A percentile compares a stretch with the other conserved stretches of the same genome.
phyloP scores from a whole-genome alignment of 306 rosid genomes.

The Senna tora region DNA sequence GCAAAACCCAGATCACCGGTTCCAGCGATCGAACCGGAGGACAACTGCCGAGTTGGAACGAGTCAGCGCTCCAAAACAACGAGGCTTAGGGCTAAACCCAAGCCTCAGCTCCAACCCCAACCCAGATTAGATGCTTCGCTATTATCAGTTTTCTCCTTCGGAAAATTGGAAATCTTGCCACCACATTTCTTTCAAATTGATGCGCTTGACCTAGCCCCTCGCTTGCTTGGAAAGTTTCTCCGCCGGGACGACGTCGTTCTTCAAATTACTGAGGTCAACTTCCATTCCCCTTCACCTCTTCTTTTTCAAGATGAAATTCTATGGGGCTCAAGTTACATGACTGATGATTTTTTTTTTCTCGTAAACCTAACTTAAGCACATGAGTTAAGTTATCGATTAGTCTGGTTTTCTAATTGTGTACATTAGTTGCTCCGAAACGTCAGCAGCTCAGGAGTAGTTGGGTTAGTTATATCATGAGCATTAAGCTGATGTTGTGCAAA shows the following conservation, averaged over 20 bases:
- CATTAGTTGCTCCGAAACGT: conserved; percentile 1
- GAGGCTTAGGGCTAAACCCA: conserved; percentile 34
- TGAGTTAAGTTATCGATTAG: background rate
- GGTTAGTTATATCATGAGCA: background rate
- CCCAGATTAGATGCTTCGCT: conserved; percentile 16
- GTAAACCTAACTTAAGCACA: background rate
- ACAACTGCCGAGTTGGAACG: conserved; percentile 26
- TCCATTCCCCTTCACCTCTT: conserved; percentile 11
- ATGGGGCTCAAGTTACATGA: background rate
- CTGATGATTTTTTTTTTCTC: background rate
- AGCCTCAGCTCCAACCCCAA: conserved; percentile 28
- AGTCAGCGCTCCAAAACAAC: conserved; percentile 37
- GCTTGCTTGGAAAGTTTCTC: conserved; percentile 82
- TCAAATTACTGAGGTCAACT: conserved; percentile 75
- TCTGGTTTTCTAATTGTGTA: conserved; percentile 6
- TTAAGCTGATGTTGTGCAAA: background rate
- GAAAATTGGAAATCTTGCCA: conserved; percentile 51
- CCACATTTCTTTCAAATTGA: conserved; percentile 71
- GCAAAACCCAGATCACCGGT: conserved; percentile 44
- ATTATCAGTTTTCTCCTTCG: conserved; percentile 19
- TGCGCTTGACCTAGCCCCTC: conserved; percentile 81
- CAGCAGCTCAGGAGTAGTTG: background rate
- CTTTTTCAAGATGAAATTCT: no score
- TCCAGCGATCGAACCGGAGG: conserved; percentile 26
- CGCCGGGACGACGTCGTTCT: conserved; percentile 86